phyloP scores from a whole-genome alignment of 768 basidiomycete species.

The Pholiota conissans region DNA sequence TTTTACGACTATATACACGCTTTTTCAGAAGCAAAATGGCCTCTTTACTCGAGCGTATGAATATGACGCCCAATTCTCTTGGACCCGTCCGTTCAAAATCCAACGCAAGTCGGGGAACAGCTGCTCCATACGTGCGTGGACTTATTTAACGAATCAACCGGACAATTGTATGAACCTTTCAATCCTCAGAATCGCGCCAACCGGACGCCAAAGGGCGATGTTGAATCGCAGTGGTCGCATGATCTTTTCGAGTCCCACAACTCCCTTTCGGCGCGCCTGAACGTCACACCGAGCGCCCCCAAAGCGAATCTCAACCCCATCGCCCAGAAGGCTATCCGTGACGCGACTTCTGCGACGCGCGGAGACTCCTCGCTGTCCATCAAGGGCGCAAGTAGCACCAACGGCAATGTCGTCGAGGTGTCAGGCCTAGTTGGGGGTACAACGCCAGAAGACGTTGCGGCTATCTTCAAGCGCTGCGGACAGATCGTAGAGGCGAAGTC shows the following conservation, averaged over 20 bases:
- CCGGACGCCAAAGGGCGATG: slow-evolving; percentile 63
- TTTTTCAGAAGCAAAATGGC: slow-evolving; percentile 36
- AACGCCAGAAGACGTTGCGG: slow-evolving; percentile 80
- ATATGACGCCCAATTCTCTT: slow-evolving; percentile 36
- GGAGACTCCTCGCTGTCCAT: slow-evolving; percentile 48
- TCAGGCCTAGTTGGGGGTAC: slow-evolving; percentile 74
- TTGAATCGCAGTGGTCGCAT: slow-evolving; percentile 69
- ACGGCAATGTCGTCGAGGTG: slow-evolving; percentile 74
- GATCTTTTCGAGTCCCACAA: slow-evolving; percentile 66
- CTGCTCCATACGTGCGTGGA: slow-evolving; percentile 56
- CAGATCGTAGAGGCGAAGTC: slow-evolving; percentile 52
- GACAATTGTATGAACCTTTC: slow-evolving; percentile 19
- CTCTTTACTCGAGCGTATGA: slow-evolving; percentile 62
- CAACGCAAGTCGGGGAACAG: slow-evolving; percentile 33
- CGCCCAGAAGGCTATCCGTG: slow-evolving; percentile 62
- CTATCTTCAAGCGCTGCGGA: slow-evolving; percentile 83
- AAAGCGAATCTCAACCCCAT: slow-evolving; percentile 52
- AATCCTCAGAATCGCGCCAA: slow-evolving; percentile 45
- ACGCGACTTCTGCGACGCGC: slow-evolving; percentile 44
- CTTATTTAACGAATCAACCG: slow-evolving; percentile 23
- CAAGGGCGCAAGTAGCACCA: slow-evolving; percentile 59
- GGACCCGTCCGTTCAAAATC: slow-evolving; percentile 50
- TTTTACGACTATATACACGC: neutral
- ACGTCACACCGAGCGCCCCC: slow-evolving; percentile 41
- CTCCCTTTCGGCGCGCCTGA: slow-evolving; percentile 61